Conservation (phyloP, 1,284 basidiomycete species). For the Cutaneotrichosporon sp. region DNA sequence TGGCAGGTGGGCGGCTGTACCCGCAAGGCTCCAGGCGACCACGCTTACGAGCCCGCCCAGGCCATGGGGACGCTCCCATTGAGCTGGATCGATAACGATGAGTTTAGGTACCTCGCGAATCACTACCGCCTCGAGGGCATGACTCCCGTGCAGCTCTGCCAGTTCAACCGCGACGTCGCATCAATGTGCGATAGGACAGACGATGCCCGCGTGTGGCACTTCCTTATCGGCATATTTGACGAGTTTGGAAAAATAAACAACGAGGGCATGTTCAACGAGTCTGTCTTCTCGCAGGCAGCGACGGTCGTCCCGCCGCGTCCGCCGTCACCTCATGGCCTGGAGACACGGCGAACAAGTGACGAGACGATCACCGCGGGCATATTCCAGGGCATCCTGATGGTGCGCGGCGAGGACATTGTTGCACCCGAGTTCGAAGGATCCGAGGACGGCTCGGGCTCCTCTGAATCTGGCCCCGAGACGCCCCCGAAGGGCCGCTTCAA, state of each 20-base stretch:
- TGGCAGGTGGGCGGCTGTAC: slow-evolving; percentile 48
- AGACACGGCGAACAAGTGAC: not conserved
- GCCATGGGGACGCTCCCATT: slow-evolving; percentile 36
- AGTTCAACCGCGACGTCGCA: slow-evolving; percentile 58
- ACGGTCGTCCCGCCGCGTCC: not conserved
- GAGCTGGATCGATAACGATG: slow-evolving; percentile 55
- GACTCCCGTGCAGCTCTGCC: slow-evolving; percentile 57
- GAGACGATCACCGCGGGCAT: slow-evolving; percentile 4
- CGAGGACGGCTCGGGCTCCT: slow-evolving; percentile 11
- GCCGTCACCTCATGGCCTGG: slow-evolving; percentile 13
- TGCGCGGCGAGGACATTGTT: slow-evolving; percentile 13
- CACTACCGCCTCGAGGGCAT: slow-evolving; percentile 65
- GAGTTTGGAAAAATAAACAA: slow-evolving; percentile 34
- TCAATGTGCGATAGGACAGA: slow-evolving; percentile 62
- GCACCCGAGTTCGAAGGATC: not conserved
- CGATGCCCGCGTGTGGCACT: slow-evolving; percentile 67
- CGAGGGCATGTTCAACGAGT: slow-evolving; percentile 33
- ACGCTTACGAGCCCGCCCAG: slow-evolving; percentile 47
- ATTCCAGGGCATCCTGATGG: slow-evolving; percentile 13
- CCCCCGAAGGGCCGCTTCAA: slow-evolving; percentile 19
- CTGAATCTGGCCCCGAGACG: slow-evolving; percentile 11
- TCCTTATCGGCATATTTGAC: slow-evolving; percentile 63
- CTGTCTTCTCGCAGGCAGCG: slow-evolving; percentile 17
- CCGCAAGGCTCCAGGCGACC: slow-evolving; percentile 46
- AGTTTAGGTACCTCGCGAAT: slow-evolving; percentile 65